Evolutionary conservation across 192 early-diverging fungal species (phyloP).

Genomic region (Tieghemiomyces parasiticus): DNA sequence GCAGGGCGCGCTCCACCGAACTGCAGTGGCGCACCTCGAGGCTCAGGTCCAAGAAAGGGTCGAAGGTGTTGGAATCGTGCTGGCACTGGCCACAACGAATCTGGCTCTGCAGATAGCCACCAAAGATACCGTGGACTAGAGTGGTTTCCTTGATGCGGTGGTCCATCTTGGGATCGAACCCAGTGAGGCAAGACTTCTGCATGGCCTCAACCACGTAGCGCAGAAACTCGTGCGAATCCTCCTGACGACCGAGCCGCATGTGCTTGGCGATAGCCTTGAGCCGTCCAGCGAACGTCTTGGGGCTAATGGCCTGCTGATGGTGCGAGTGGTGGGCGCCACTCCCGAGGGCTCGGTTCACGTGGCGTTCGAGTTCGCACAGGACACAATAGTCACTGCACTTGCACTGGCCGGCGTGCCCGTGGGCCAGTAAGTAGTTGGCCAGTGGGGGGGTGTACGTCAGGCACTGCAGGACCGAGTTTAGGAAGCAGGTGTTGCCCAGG

Average conservation of each 20-base stretch:
- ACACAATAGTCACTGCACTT: conserved; percentile 47
- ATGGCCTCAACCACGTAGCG: conserved; percentile 49
- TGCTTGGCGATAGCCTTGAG: conserved; percentile 59
- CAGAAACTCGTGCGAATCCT: conserved; percentile 84
- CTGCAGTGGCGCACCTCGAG: conserved; percentile 55
- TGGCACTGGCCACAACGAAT: conserved; percentile 60
- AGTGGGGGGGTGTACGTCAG: conserved; percentile 61
- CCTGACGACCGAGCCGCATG: conserved; percentile 65
- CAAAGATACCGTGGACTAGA: conserved; percentile 65
- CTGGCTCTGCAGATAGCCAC: conserved; percentile 64
- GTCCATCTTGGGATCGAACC: conserved; percentile 45
- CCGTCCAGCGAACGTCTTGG: conserved; percentile 45
- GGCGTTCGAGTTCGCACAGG: conserved; percentile 54
- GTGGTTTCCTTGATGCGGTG: conserved; percentile 61
- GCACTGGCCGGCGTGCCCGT: conserved; percentile 43
- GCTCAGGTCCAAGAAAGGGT: conserved; percentile 59
- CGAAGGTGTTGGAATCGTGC: conserved; percentile 57
- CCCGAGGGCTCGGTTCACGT: conserved; percentile 42
- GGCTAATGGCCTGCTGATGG: conserved; percentile 30
- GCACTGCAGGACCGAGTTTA: conserved; percentile 69
- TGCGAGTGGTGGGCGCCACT: no score
- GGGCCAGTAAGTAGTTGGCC: conserved; percentile 44
- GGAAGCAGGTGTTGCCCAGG: conserved; percentile 61
- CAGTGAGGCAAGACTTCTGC: conserved; percentile 41
- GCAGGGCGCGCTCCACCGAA: conserved; percentile 48